Evolutionary conservation across 1,139 yeast species (phyloP).

Genomic region (Lodderomyces orthopsilosis): DNA sequence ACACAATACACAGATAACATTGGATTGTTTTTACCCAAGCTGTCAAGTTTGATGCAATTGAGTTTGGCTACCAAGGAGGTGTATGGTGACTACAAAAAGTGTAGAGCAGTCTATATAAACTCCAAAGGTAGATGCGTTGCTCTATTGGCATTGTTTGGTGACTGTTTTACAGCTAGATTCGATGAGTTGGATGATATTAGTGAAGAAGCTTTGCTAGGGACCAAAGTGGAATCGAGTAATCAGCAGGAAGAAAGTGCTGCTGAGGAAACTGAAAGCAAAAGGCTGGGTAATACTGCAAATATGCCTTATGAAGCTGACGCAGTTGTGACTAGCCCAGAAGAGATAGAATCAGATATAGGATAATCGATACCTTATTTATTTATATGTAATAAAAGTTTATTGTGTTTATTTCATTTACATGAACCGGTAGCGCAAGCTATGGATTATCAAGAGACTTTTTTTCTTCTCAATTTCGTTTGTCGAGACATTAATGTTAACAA

Average conservation of each 20-base stretch:
- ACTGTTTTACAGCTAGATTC: constrained; percentile 10
- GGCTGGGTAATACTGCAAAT: background rate
- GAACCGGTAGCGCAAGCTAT: background rate
- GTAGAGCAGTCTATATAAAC: constrained; percentile 49
- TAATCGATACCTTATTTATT: background rate
- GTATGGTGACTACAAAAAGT: constrained; percentile 37
- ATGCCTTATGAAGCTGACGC: background rate
- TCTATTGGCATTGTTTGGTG: constrained; percentile 59
- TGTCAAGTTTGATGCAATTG: constrained; percentile 59
- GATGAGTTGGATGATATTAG: constrained; percentile 10
- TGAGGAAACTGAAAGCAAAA: background rate
- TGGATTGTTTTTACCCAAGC: constrained; percentile 75
- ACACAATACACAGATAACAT: constrained; percentile 48
- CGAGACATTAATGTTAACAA: background rate
- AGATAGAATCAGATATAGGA: background rate
- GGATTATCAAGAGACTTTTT: background rate
- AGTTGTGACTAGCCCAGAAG: background rate
- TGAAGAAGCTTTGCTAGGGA: constrained; percentile 3
- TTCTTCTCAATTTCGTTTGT: background rate
- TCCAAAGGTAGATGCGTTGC: constrained; percentile 50
- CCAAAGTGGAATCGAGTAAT: background rate
- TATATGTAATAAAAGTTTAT: too few species aligned
- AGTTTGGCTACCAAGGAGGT: constrained; percentile 43
- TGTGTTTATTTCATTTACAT: too few species aligned
- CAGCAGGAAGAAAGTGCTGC: background rate